phyloP scores from a whole-genome alignment of 306 rosid genomes.

The Trifolium subterraneum region DNA sequence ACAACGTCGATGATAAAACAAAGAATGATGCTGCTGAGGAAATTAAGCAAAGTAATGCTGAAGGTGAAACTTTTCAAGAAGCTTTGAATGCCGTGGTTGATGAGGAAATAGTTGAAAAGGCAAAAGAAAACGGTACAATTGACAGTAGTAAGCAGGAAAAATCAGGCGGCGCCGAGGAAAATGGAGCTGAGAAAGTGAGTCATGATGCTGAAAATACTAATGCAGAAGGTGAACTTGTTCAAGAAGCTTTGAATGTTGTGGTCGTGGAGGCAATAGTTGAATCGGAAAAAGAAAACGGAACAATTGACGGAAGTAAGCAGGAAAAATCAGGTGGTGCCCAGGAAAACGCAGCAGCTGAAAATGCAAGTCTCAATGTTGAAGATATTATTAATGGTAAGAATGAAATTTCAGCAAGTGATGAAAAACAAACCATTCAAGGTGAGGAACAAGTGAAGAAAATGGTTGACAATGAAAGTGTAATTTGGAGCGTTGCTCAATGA shows the following conservation, averaged over 20 bases:
- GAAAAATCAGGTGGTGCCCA: conserved; percentile 31
- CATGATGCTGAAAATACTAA: conserved; percentile 41
- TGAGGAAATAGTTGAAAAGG: conserved; percentile 33
- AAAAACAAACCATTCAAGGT: conserved; percentile 39
- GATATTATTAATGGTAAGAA: conserved; percentile 40
- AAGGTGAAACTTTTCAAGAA: conserved; percentile 21
- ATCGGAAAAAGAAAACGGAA: conserved; percentile 46
- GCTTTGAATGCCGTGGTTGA: conserved; percentile 25
- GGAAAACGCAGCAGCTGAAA: conserved; percentile 50
- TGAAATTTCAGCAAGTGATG: conserved; percentile 47
- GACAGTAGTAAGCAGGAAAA: conserved; percentile 45
- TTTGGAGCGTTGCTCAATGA: conserved; percentile 51
- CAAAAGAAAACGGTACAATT: conserved; percentile 45
- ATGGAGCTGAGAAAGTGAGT: conserved; percentile 48
- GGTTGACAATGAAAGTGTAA: conserved; percentile 63
- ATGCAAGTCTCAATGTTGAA: conserved; percentile 42
- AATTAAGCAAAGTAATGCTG: conserved; percentile 38
- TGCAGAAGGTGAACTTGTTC: not conserved
- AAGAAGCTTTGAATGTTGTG: conserved; percentile 1
- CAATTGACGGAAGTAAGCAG: conserved; percentile 43
- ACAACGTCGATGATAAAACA: not conserved
- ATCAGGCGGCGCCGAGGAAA: conserved; percentile 35
- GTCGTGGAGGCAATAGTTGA: conserved; percentile 38
- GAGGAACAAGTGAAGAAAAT: conserved; percentile 50
- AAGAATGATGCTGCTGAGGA: conserved; percentile 42